These are phyloP conservation scores for Choanephora cucurbitarum DNA, from an alignment of 371 early-diverging fungal species.

Conservation along the genomic window DNA sequence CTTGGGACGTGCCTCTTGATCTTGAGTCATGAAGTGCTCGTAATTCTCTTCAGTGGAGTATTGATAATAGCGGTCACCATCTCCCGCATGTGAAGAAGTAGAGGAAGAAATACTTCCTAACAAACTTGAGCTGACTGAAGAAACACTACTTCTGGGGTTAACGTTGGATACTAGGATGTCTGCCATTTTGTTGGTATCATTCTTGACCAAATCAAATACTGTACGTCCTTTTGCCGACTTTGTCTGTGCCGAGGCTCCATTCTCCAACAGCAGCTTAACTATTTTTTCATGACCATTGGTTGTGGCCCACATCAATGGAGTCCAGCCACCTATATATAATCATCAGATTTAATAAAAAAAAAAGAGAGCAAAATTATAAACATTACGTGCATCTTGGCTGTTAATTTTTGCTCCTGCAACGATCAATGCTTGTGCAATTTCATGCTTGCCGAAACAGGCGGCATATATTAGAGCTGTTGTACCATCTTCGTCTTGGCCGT, in stretches of 20 bases:
- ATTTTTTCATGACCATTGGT: slow-evolving; percentile 79
- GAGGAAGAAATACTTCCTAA: slow-evolving; percentile 23
- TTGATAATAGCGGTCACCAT: slow-evolving; percentile 50
- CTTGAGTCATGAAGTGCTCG: slow-evolving; percentile 48
- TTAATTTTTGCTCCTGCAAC: slow-evolving; percentile 76
- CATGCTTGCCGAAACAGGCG: slow-evolving; percentile 83
- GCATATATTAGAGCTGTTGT: slow-evolving; percentile 84
- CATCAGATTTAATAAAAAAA: background rate
- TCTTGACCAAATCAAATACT: slow-evolving; percentile 58
- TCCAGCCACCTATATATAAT: slow-evolving; percentile 92
- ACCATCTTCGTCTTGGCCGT: slow-evolving; percentile 85
- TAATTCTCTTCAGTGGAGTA: slow-evolving; percentile 39
- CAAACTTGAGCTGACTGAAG: slow-evolving; percentile 40
- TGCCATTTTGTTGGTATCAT: slow-evolving; percentile 46
- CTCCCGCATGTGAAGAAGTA: slow-evolving; percentile 39
- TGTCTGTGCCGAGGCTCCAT: slow-evolving; percentile 75
- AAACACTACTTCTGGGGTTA: slow-evolving; percentile 50
- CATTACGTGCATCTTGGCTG: slow-evolving; percentile 76
- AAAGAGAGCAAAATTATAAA: slow-evolving; percentile 13
- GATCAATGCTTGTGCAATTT: slow-evolving; percentile 67
- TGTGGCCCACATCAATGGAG: slow-evolving; percentile 92
- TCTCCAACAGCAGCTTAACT: slow-evolving; percentile 70
- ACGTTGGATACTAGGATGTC: slow-evolving; percentile 59
- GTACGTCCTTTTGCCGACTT: slow-evolving; percentile 78
- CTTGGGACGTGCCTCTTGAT: slow-evolving; percentile 45